Base-by-base conservation (phyloP, 306 rosid genomes). In the Macrotyloma uniflorum region DNA sequence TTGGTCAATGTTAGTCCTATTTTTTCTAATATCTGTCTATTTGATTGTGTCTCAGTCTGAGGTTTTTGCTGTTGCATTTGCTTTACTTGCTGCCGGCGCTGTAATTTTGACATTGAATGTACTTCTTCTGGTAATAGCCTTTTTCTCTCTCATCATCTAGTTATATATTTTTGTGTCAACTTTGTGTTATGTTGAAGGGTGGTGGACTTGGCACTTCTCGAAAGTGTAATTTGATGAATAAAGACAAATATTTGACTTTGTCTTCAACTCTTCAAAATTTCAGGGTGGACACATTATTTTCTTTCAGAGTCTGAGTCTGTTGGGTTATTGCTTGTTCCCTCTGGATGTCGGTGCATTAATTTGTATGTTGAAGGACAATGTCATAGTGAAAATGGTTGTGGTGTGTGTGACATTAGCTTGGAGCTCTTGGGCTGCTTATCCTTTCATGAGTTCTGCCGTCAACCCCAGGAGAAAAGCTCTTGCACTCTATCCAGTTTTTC, bases 371-470 rank as follows among this genome's bases (percentile, higher is more conserved):
- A 91, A 93, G 86, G 92, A 90, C 90, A 88, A 90, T 81, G 97
- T 93, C 40, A 59, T 93, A 62, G 47, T 91, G 91, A 95, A 93
- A 86, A 63, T 95, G 70, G 80, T 91, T 67, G 97, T 91, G 80
- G 99, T 91, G 12, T 80, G 91, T 62, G 97, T 95, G 82, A 89
- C 99, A 24, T 74, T 95, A 85, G 98, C 96, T 15, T 95, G 99
- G 99, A 95, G 99, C 72, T 93, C 97, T 16, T 95, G 99, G 99
- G 92, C 99, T 16, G 99, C 99, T 22, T 95, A 95, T 78, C 99
- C 99, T 78, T 95, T 93, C 88, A 95, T 95, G 98, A 95, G 99
- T 53, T 85, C 99, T 67, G 99, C 98, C 24, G 99, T 95, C 78
- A 95, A 93, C 84, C 99, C 99, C 1, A 89, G 99, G 86, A 92